These are phyloP conservation scores for Lactuca sativa DNA, from an alignment of 129 eudicot species.

Conservation along the genomic window DNA sequence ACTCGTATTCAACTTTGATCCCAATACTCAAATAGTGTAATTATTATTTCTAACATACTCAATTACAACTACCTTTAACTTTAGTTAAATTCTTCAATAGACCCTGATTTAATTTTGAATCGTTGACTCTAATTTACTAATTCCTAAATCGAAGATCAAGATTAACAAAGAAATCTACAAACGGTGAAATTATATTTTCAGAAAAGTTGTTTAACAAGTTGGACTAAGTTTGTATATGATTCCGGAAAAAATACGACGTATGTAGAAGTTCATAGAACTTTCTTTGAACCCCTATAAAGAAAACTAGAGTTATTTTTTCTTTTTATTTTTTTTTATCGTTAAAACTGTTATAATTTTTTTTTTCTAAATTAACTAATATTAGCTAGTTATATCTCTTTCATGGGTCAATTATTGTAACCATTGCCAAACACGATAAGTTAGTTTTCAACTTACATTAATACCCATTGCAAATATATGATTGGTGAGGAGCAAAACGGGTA, in stretches of 20 bases:
- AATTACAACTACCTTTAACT: constrained; percentile 36
- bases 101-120: constrained; percentile 27
- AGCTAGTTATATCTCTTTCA: too few relatives aligned
- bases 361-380: too few relatives aligned
- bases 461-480: too few relatives aligned
- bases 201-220: not conserved
- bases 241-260: not conserved
- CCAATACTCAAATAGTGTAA: constrained; percentile 34
- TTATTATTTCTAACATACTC: constrained; percentile 40
- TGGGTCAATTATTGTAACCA: too few relatives aligned
- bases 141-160: not conserved
- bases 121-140: constrained; percentile 5
- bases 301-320: too few relatives aligned
- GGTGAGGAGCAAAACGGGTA: too few relatives aligned
- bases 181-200: not conserved
- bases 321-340: too few relatives aligned
- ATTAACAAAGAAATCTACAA: not conserved
- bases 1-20: constrained; percentile 36
- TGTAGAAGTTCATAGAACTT: not conserved
- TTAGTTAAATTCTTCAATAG: constrained; percentile 12
- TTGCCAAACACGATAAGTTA: too few relatives aligned
- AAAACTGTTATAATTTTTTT: too few relatives aligned
- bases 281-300: too few relatives aligned
- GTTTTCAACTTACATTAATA: too few relatives aligned
- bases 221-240: not conserved